Evolutionary conservation across 306 rosid species (phyloP), one percentile per base, ranked within the genome.

Genomic region (Trifolium subterraneum): DNA sequence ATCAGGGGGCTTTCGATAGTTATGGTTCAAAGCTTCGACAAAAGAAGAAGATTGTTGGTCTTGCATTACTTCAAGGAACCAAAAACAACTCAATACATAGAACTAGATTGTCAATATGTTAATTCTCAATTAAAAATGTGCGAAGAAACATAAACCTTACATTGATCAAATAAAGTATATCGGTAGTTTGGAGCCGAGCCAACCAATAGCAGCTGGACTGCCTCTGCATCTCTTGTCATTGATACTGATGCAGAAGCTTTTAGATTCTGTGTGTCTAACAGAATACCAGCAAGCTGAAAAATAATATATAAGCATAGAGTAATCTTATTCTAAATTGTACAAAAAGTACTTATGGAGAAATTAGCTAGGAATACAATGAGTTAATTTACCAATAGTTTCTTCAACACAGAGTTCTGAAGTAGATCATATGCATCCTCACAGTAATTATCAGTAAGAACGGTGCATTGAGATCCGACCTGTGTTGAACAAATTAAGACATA

Each of bases 341-440:
- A 5, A 61, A 63, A 55, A 67, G 52, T 39, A 22, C 44, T 63
- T 70, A 56, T 22, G 20, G 0, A 8, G n/a, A 11, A 23, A 54
- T 72, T 14, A 58, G 25, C 22, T 4, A 29, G 20, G 23, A 25
- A 11, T 22, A 5, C 35, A 18, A 3, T 23, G 42, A 73, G 68
- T 42, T 84, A 86, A 91, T 42, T 84, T 87, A 93, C 98, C 97
- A 93, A 51, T 73, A 91, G 88, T 81, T 88, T 91, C 85, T 91
- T 93, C 74, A 93, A 71, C 81, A 84, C 77, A 54, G 89, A 80
- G 72, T 84, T 88, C 76, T 89, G 86, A 68, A 91, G 97, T 20
- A 93, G 89, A 85, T 91, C 90, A 80, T 91, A 91, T 73, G 97
- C 98, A 77, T 93, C 90, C 79, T 93, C 97, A 36, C 94, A 93